phyloP scores from a whole-genome alignment of 805 yeast genomes.

The Candida verbasci region DNA sequence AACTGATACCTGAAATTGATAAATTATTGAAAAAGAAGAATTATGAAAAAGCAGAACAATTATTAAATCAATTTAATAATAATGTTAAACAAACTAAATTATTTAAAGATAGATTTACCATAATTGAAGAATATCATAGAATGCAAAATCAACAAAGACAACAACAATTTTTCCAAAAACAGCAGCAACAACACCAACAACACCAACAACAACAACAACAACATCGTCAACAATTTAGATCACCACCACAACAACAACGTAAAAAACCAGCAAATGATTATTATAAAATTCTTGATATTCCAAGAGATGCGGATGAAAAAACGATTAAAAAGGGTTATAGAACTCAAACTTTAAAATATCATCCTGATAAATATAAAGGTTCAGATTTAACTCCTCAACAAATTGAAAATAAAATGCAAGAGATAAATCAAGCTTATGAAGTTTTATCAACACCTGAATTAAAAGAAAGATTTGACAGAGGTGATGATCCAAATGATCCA shows the following conservation, averaged over 20 bases:
- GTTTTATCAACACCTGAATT: constrained; percentile 64
- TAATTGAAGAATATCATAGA: constrained; percentile 22
- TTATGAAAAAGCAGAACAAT: constrained; percentile 34
- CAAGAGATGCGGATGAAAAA: constrained; percentile 60
- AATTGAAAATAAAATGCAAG: constrained; percentile 82
- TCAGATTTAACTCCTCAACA: constrained; percentile 62
- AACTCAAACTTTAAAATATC: constrained; percentile 70
- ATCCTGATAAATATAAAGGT: constrained; percentile 84
- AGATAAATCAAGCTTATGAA: constrained; percentile 90
- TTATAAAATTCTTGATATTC: constrained; percentile 71
- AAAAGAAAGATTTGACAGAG: constrained; percentile 62
- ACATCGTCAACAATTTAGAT: constrained; percentile 29
- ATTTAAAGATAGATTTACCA: constrained; percentile 28
- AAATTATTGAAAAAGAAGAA: constrained; percentile 27
- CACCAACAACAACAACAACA: constrained; percentile 29
- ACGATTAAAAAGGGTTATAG: constrained; percentile 82
- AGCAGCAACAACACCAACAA: constrained; percentile 39
- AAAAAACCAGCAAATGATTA: constrained; percentile 57
- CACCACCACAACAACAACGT: constrained; percentile 23
- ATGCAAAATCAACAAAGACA: constrained; percentile 24
- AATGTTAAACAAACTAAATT: constrained; percentile 37
- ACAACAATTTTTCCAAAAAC: constrained; percentile 33
- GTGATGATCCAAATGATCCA: constrained; percentile 49
- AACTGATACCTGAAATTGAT: constrained; percentile 31
- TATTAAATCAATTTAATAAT: constrained; percentile 28